Conservation (phyloP, 805 yeast species). For the Lachancea waltii region DNA sequence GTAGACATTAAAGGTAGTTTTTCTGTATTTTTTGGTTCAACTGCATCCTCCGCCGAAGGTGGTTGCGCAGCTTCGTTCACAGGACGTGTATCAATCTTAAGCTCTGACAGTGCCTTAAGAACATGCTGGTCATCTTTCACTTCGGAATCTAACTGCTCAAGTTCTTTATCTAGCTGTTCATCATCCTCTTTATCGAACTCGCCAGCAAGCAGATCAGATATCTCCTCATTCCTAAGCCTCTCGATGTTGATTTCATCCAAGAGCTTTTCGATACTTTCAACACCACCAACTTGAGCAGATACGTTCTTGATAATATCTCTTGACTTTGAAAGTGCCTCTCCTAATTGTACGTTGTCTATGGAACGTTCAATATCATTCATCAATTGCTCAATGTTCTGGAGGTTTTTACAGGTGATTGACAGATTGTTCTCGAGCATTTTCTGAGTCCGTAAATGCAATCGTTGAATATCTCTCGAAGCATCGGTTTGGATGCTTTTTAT, state of each 20-base stretch:
- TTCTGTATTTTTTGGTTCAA: not conserved
- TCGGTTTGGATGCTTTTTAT: constrained; percentile 19
- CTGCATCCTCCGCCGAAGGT: not conserved
- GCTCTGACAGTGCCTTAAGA: not conserved
- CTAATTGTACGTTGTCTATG: constrained; percentile 35
- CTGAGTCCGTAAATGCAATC: constrained; percentile 32
- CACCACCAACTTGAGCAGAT: constrained; percentile 38
- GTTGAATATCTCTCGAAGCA: constrained; percentile 27
- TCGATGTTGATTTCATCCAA: constrained; percentile 38
- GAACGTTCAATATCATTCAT: constrained; percentile 40
- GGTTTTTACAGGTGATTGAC: constrained; percentile 27
- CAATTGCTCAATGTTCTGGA: constrained; percentile 35
- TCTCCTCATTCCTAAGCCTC: constrained; percentile 33
- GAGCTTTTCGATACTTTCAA: constrained; percentile 37
- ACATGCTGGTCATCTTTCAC: constrained; percentile 9
- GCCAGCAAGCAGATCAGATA: constrained; percentile 28
- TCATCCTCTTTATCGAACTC: constrained; percentile 23
- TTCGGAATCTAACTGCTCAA: constrained; percentile 32
- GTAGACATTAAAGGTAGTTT: constrained; percentile 1
- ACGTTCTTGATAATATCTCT: constrained; percentile 33
- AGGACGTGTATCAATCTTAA: not conserved
- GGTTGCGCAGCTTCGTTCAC: not conserved
- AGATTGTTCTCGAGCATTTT: constrained; percentile 34
- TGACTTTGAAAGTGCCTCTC: constrained; percentile 35
- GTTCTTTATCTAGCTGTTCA: constrained; percentile 36